Evolutionary conservation across 2,329 filamentous ascomycete genomes (phyloP), one percentile per base, ranked within the genome.

Genomic region (Cladophialophora psammophila): DNA sequence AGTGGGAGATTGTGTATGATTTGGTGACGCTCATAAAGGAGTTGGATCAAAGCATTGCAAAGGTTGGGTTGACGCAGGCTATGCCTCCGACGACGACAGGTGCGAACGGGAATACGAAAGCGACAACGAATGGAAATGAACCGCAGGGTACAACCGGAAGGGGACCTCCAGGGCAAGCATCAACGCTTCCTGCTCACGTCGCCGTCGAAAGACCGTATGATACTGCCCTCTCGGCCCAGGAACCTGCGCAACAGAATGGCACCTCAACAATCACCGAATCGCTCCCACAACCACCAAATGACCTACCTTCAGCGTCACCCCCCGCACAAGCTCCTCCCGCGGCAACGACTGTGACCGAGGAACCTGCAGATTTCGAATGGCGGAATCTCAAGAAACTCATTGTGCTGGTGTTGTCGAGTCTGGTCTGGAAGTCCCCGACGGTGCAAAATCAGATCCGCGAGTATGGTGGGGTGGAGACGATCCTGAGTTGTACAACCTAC

Each of bases 1-100:
- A 96, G 71, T 98, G 94, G 91, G 93, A 97, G 77, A 89, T 93
- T 45, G 89, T 92, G 0, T 94, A 93, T 75, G 94, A 98, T 76
- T 86, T 98, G 5, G 88, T 97, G 8, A 92, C 92, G 0, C 82
- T 98, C 2, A 87, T 98, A 52, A 92, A 92, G 73, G 93, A 94
- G 65, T 86, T 98, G 2, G 94, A 98, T 75, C 89, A 89, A 15
- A 94, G 91, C 55, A 94, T 97, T 31, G 90, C 92, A 12, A 95
- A 95, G 78, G 92, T 93, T 60, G 86, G 77, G 40, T 68, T 80
- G 32, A 70, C 73, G n/a, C 63, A 64, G n/a, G 20, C 66, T 3
- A 62, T 68, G 31, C 68, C 67, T 26, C 64, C 69, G 31, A 45
- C 68, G 18, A 18, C 45, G n/a, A 13, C 63, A 12, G 42, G 53